Base-by-base conservation (phyloP, 352 stramenopile genomes). In the Pythium insidiosum region DNA sequence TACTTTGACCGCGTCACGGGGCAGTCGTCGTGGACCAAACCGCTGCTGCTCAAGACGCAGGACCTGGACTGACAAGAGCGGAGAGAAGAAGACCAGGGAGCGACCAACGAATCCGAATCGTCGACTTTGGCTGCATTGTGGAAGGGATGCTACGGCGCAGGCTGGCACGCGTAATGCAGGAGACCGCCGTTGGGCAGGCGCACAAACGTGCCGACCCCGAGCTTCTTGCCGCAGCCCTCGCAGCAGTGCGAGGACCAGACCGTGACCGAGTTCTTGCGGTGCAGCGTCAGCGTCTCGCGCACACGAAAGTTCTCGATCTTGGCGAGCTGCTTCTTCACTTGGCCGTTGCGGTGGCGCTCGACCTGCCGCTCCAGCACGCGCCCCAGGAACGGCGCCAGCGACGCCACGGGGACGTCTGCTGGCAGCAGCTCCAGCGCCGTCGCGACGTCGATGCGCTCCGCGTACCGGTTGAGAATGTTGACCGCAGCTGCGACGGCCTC, bases 301-400 rank as follows among this genome's bases (percentile, higher is more conserved):
- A 89, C 64, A 30, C 75, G 83, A 30, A 93, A 87, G 50, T 93
- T 93, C 43, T 85, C 80, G 63, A 93, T 93, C 58, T 93, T 93
- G n/a, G 74, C 69, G 18, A 93, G 61, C 20, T 93, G 80, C 42
- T 76, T 88, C 61, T 85, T 85, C 38, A 93, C 76, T 67, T 93
- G 80, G 11, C 75, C 75, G 18, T 88, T 88, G 48, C 77, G 80
- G 35, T 65, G 72, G 13, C 73, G 72, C 48, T 90, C 60, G 9
- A 93, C 75, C 20, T 89, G 74, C 3, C 63, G 64, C 51, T 93
- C 80, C 28, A 93, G 44, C 2, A 89, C 75, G 34, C 75, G 70
- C 23, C 73, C 66, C 33, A 93, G 85, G 38, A 89, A 90, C 0
- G 41, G 40, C n/a, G 56, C 57, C 21, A 93, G 56, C 11, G 68